Conservation (phyloP, 805 yeast genomes). For the Candida andamanensis region DNA sequence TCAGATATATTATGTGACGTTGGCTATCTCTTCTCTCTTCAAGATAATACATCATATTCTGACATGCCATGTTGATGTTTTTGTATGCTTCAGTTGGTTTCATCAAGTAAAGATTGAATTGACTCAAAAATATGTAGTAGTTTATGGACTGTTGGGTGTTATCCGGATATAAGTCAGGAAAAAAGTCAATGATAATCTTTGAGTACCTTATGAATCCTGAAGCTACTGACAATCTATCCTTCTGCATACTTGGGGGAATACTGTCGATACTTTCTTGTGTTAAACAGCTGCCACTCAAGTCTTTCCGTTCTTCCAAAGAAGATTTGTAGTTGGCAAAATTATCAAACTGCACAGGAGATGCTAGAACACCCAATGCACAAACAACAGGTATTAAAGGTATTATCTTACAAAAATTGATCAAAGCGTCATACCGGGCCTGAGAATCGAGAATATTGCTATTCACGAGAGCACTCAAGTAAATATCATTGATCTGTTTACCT, state of each 20-base stretch:
- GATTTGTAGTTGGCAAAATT: constrained; percentile 23
- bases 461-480: constrained; percentile 12
- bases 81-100: constrained; percentile 24
- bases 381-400: constrained; percentile 22
- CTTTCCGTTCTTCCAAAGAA: constrained; percentile 24
- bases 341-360: constrained; percentile 28
- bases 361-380: constrained; percentile 29
- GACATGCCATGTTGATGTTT: constrained; percentile 21
- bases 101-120: constrained; percentile 21
- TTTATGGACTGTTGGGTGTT: constrained; percentile 3
- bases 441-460: constrained; percentile 14
- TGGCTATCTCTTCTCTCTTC: constrained; percentile 12
- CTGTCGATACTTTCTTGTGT: constrained; percentile 5
- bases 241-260: constrained; percentile 11
- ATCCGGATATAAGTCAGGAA: constrained; percentile 15
- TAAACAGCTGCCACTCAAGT: constrained; percentile 17
- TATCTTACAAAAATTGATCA: constrained; percentile 15
- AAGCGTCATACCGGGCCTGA: constrained; percentile 16
- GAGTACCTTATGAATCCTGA: constrained; percentile 19
- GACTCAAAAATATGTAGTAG: constrained; percentile 16
- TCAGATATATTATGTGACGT: constrained; percentile 4
- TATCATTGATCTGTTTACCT: constrained; percentile 2
- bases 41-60: constrained; percentile 25
- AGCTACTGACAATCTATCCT: constrained; percentile 19
- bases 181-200: constrained; percentile 14